phyloP scores from a whole-genome alignment of 176 grass and related monocot species.

The Carex pumila region DNA sequence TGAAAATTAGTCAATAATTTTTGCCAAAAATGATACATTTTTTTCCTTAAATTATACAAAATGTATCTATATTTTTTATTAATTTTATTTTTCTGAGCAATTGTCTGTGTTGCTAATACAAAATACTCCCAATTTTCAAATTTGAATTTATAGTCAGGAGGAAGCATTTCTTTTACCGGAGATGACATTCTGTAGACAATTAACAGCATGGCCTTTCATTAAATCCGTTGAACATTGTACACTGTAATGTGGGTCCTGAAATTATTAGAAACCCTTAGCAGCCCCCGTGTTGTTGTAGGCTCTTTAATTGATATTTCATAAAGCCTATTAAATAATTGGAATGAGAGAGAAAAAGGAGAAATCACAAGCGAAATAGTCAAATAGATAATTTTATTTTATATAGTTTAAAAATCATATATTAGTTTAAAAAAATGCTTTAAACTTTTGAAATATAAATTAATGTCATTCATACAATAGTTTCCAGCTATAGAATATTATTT shows the following conservation, averaged over 20 bases:
- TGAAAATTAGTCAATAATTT: not conserved
- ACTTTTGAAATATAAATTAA: no score
- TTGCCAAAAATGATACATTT: no score
- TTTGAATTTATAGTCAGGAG: not conserved
- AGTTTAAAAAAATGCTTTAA: no score
- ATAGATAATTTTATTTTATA: not conserved
- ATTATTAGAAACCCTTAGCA: not conserved
- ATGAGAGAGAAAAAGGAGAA: not conserved
- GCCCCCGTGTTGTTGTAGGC: not conserved
- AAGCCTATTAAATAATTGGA: not conserved
- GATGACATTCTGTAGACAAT: not conserved
- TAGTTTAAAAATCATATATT: no score
- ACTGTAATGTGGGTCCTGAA: not conserved
- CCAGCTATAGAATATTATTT: no score
- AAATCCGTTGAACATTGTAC: not conserved
- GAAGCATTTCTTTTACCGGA: not conserved
- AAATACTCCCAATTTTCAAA: not conserved
- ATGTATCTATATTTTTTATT: not conserved
- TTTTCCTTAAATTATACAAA: no score
- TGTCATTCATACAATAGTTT: no score
- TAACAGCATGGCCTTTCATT: not conserved
- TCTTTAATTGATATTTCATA: not conserved
- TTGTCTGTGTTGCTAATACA: not conserved
- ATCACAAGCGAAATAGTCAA: not conserved
- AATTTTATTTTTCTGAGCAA: not conserved